Conservation (phyloP, 495 filamentous ascomycete species). For the Penicillium canescens region DNA sequence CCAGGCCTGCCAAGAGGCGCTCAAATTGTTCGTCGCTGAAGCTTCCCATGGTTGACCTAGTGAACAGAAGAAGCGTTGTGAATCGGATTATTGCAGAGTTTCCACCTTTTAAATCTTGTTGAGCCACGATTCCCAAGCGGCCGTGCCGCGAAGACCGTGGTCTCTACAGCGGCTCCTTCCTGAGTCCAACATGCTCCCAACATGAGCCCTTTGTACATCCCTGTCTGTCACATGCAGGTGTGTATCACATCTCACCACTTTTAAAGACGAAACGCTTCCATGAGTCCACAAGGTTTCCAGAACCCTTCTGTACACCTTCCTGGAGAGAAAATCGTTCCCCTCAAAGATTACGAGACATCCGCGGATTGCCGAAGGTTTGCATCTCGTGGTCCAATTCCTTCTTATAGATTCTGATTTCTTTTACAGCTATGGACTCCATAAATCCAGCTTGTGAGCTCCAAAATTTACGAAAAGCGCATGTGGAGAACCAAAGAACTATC, state of each 20-base stretch:
- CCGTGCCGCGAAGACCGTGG: background rate
- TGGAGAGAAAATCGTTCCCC: background rate
- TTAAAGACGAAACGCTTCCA: background rate
- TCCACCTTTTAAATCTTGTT: background rate
- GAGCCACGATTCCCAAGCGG: background rate
- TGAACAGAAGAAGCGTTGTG: background rate
- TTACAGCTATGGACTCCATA: background rate
- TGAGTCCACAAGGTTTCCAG: background rate
- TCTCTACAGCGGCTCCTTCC: background rate
- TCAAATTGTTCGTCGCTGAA: background rate
- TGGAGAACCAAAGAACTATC: background rate
- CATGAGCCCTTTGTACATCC: background rate
- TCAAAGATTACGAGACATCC: background rate
- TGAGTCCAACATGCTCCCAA: background rate
- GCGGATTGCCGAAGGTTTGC: background rate
- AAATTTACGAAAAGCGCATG: background rate
- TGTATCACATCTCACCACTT: background rate
- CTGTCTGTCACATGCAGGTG: background rate
- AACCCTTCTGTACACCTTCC: background rate
- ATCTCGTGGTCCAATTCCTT: background rate
- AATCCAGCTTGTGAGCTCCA: background rate
- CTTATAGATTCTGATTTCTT: background rate
- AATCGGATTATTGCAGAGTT: background rate
- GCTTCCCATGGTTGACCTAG: background rate
- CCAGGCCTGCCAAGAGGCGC: background rate